Base-by-base conservation (phyloP, 352 stramenopile genomes). In the Phytophthora pseudosyringae region DNA sequence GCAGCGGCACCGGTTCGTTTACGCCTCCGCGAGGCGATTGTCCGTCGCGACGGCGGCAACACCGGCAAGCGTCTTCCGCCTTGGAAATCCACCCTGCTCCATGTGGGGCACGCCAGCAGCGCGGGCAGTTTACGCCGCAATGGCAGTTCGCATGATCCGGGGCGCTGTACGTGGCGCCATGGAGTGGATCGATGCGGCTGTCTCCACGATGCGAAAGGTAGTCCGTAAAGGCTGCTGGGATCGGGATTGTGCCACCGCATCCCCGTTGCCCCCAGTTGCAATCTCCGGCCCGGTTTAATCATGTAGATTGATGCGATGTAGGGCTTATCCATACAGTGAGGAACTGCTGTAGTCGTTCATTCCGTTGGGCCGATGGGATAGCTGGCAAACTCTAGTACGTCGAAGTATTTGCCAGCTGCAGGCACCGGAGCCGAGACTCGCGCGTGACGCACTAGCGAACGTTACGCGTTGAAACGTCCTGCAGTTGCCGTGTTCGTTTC, bases 91-190 rank as follows among this genome's bases (percentile, higher is more conserved):
- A 36, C 28, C 35, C 29, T 40, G 8, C 38, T 43, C 26, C 36
- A 49, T 25, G 26, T 26, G 29, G 31, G 13, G n/a, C n/a, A n/a
- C n/a, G 43, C 28, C 21, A 36, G 32, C 53, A 33, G 29, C 52
- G n/a, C 41, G n/a, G 21, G 41, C 25, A 32, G 59, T 53, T 68
- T 64, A 64, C 60, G 59, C 49, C 59, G 58, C 25, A 15, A 28
- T 4, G 26, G 36, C 4, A 66, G 49, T 62, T 67, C 43, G 36
- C 35, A 45, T 25, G 41, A 39, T 55, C 26, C 59, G 15, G 21
- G 10, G 29, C 28, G 48, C 38, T 31, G 60, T 52, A 51, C 57
- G 46, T 28, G 39, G 29, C 25, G 47, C 57, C 29, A 65, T 46
- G 57, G 46, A 50, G 46, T 16, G 25, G 15, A 52, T 21, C 21